Conservation (phyloP, 495 filamentous ascomycete species). For the Oleoguttula mirabilis region DNA sequence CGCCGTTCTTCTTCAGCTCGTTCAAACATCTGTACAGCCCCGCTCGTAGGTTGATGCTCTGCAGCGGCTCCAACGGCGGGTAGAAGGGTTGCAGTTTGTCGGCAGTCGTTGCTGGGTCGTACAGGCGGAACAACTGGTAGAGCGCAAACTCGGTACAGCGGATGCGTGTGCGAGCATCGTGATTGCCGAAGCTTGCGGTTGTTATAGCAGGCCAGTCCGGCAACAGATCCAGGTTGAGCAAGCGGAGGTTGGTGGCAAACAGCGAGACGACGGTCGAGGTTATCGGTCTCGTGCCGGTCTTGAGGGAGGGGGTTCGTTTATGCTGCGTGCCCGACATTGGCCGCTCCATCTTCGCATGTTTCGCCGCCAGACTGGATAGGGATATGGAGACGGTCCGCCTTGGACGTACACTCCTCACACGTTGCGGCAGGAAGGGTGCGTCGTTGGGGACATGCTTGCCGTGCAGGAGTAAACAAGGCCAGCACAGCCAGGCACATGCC, state of each 20-base stretch:
- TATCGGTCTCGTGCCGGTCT: constrained; percentile 9
- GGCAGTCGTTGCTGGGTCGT: constrained; percentile 53
- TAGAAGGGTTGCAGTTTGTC: constrained; percentile 84
- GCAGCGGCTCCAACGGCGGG: constrained; percentile 72
- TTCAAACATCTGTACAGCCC: constrained; percentile 69
- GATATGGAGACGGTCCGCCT: no score
- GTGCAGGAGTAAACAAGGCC: no score
- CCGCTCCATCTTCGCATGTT: background rate
- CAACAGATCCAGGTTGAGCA: constrained; percentile 62
- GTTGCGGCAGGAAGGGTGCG: no score
- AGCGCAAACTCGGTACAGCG: constrained; percentile 74
- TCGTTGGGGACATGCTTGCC: no score
- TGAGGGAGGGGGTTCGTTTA: constrained; percentile 20
- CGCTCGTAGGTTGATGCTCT: constrained; percentile 77
- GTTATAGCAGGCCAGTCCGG: constrained; percentile 69
- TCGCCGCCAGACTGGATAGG: no score
- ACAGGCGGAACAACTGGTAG: constrained; percentile 68
- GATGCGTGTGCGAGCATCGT: constrained; percentile 54
- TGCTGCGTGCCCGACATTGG: background rate
- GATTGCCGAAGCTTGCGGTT: constrained; percentile 55
- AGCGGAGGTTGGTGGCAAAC: constrained; percentile 66
- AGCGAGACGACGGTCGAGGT: constrained; percentile 46
- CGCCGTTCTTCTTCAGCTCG: constrained; percentile 73
- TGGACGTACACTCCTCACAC: no score
- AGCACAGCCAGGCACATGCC: no score